A percentile compares a stretch with the other conserved stretches of the same genome.
Evolutionary conservation across 257 asterid genomes (phyloP).

Genomic region (Echites panduratus): DNA sequence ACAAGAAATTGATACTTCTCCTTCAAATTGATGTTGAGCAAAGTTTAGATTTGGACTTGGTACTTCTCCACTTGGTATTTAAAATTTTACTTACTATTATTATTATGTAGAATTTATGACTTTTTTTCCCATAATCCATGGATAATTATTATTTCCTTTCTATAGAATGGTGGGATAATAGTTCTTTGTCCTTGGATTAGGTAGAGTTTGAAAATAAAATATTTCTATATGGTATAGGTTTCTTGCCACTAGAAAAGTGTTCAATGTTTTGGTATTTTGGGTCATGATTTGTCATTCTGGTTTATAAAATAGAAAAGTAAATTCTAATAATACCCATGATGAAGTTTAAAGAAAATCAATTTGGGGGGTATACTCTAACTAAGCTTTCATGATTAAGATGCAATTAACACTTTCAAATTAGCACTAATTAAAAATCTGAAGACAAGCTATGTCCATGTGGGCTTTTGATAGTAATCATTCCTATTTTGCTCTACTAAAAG

Average conservation of each 20-base stretch:
- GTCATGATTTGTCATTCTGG: background rate
- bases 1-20: background rate
- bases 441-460: background rate
- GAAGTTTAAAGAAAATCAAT: background rate
- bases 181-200: too few species aligned
- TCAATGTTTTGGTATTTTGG: background rate
- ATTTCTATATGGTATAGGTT: background rate
- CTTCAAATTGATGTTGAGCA: background rate
- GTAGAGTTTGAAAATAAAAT: too few species aligned
- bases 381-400: background rate
- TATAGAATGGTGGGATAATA: too few species aligned
- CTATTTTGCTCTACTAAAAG: background rate
- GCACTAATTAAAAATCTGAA: background rate
- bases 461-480: background rate
- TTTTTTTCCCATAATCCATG: background rate
- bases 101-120: background rate
- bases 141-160: background rate
- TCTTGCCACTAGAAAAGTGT: background rate
- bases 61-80: background rate
- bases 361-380: background rate
- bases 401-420: background rate
- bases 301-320: background rate
- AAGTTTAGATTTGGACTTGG: background rate
- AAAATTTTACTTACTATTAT: too few species aligned
- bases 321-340: constrained; percentile 1